phyloP scores from a whole-genome alignment of 1,284 basidiomycete genomes.

The Xanthoconium separans region DNA sequence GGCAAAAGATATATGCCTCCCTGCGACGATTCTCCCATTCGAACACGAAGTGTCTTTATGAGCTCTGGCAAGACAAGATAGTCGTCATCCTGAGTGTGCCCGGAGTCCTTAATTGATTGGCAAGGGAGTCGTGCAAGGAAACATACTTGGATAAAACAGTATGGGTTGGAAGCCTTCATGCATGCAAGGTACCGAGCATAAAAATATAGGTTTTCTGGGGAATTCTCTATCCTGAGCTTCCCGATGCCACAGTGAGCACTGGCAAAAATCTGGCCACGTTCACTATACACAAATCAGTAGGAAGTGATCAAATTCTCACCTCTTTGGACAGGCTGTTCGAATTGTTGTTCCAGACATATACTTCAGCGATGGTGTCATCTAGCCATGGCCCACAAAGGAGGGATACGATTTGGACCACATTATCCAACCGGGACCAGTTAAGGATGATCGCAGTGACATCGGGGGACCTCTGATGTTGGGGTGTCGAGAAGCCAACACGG shows the following conservation, averaged over 20 bases:
- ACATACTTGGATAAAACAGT: conserved; percentile 63
- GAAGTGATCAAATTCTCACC: conserved; percentile 25
- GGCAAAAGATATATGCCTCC: conserved; percentile 54
- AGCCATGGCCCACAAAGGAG: conserved; percentile 50
- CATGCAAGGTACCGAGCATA: conserved; percentile 66
- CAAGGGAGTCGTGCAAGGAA: neutral
- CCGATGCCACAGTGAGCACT: conserved; percentile 41
- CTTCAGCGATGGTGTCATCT: conserved; percentile 46
- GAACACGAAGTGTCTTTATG: conserved; percentile 47
- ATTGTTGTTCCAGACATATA: conserved; percentile 68
- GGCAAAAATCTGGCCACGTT: conserved; percentile 43
- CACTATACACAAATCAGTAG: neutral
- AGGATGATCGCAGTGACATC: conserved; percentile 56
- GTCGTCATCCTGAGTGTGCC: conserved; percentile 58
- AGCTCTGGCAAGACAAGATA: conserved; percentile 60
- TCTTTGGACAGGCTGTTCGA: conserved; percentile 41
- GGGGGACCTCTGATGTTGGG: conserved; percentile 14
- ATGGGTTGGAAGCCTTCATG: conserved; percentile 46
- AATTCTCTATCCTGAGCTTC: conserved; percentile 57
- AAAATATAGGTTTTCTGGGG: conserved; percentile 58
- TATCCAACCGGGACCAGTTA: conserved; percentile 64
- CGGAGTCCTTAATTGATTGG: conserved; percentile 1
- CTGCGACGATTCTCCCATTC: conserved; percentile 32
- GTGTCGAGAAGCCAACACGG: conserved; percentile 14
- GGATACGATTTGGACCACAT: conserved; percentile 55